Evolutionary conservation across 2,329 filamentous ascomycete genomes (phyloP), one percentile per base, ranked within the genome.

Genomic region (Coniochaeta sp.): DNA sequence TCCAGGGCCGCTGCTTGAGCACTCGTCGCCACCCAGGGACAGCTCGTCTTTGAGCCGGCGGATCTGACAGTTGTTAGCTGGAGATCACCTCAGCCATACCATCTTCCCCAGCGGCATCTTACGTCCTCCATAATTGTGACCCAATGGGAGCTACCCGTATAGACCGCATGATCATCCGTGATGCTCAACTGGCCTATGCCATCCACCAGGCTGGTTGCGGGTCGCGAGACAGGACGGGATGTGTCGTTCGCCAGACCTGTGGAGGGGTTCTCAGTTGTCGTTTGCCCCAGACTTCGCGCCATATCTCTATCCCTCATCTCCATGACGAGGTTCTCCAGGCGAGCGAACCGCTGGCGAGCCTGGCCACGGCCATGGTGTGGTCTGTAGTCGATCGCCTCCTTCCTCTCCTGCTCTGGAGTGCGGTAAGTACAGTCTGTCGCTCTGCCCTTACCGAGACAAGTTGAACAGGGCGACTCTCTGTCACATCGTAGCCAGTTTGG

Each of bases 141-240:
- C 51, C 51, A 52, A 38, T 52, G 51, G 2, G 51, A 52, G 31
- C 51, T 52, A 3, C 51, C 51, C 7, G 51, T 52, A 40, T 52
- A 52, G 30, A 52, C 51, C 14, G 32, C 45, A 13, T 49, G 51
- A 31, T 40, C 31, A 22, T 52, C 51, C 1, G 40, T 49, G 24
- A 49, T 28, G 35, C 45, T 52, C 28, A 52, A 40, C 13, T 49
- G 49, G n/a, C 46, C 51, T 22, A 49, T 28, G 30, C 42, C 32
- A 10, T 51, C 50, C 7, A 18, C 35, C 26, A 47, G 38, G 22
- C 8, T 42, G 10, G 18, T n/a, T 2, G 4, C 38, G 3, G 22
- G 38, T 2, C 10, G 20, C 10, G 38, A 14, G 8, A 14, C 18
- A 14, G 38, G 38, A 18, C 20, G 18, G 7, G 8, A 2, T 6